Conservation (phyloP, 2,329 filamentous ascomycete species). For the Xylaria sp. region DNA sequence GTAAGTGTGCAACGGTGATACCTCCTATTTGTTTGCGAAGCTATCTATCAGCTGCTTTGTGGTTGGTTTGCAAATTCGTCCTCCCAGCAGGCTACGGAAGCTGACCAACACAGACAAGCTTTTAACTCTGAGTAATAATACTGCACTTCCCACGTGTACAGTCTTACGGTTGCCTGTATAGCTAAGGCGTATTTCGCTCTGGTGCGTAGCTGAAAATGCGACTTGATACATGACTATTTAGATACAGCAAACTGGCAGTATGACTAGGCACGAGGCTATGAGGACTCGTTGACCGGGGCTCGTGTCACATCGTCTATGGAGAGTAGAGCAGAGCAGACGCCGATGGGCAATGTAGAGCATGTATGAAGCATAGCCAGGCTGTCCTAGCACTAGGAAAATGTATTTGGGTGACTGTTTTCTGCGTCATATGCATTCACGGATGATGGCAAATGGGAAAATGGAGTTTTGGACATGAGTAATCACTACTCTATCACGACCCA, state of each 20-base stretch:
- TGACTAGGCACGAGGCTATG: too few species aligned
- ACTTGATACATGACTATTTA: too few species aligned
- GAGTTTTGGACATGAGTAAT: background rate
- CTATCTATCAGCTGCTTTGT: background rate
- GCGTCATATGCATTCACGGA: background rate
- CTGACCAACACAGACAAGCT: background rate
- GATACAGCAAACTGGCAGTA: too few species aligned
- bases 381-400: too few species aligned
- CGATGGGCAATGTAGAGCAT: too few species aligned
- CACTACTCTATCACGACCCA: background rate
- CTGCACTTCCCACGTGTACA: too few species aligned
- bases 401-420: background rate
- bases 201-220: too few species aligned
- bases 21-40: background rate
- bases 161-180: background rate
- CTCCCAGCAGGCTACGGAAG: background rate
- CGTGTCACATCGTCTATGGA: background rate
- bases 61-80: background rate
- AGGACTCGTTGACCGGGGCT: background rate
- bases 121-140: background rate
- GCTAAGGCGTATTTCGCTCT: background rate
- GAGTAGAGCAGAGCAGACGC: background rate
- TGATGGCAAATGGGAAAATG: background rate
- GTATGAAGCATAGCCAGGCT: too few species aligned
- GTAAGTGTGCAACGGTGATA: constrained; percentile 5